Percentiles rank a stretch among this genome's conserved stretches.
These are phyloP conservation scores for Cladophialophora bantiana DNA, from an alignment of 2,329 filamentous ascomycete species.

Conservation along the genomic window DNA sequence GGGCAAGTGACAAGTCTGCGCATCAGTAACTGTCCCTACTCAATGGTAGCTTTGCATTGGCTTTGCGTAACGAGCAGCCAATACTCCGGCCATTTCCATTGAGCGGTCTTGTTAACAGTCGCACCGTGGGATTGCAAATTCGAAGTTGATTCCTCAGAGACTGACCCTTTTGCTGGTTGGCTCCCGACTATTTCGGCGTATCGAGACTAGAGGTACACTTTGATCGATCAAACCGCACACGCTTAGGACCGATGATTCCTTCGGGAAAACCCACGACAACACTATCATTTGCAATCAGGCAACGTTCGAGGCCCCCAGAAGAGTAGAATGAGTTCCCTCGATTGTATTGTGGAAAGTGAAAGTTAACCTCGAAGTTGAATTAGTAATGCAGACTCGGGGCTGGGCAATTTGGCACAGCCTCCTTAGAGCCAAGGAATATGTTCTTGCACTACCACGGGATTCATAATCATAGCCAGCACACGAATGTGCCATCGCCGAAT, in stretches of 20 bases:
- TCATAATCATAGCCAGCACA: neutral
- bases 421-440: neutral
- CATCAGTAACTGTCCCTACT: neutral
- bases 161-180: neutral
- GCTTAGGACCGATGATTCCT: neutral
- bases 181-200: neutral
- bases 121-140: neutral
- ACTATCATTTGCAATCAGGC: neutral
- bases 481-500: neutral
- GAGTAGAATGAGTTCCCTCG: neutral
- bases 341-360: neutral
- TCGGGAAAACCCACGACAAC: neutral
- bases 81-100: neutral
- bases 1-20: neutral
- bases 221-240: neutral
- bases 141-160: neutral
- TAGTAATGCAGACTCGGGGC: neutral
- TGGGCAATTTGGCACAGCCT: neutral
- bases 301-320: neutral
- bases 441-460: neutral
- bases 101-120: neutral
- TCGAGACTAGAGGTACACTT: neutral
- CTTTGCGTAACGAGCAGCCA: neutral
- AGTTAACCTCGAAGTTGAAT: neutral
- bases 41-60: neutral